phyloP scores from a whole-genome alignment of 2,329 filamentous ascomycete genomes.

The Chaetomium sp. region DNA sequence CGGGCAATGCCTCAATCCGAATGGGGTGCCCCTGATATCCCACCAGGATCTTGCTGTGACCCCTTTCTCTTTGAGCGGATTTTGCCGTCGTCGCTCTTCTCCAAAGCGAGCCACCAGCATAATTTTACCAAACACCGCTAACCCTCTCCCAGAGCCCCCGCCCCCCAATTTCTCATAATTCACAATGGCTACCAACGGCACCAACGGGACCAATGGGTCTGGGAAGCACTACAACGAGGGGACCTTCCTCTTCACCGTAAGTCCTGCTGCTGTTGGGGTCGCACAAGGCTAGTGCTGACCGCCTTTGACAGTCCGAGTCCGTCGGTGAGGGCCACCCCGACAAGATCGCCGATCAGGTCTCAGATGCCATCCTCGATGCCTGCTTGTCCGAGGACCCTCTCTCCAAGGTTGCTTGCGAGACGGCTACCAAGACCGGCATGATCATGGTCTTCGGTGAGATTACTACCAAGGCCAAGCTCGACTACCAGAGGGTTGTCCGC shows the following conservation, averaged over 20 bases:
- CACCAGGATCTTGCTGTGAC: not conserved
- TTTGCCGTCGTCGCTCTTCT: not conserved
- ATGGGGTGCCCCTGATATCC: not conserved
- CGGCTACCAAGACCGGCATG: constrained; percentile 99
- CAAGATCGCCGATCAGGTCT: constrained; percentile 98
- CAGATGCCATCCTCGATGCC: constrained; percentile 97
- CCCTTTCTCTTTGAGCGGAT: not conserved
- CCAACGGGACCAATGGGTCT: constrained; percentile 50
- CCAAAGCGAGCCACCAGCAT: not conserved
- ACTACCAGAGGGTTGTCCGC: constrained; percentile 98
- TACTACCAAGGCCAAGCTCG: constrained; percentile 90
- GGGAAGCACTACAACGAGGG: constrained; percentile 60
- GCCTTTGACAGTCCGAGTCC: constrained; percentile 67
- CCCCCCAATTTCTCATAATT: constrained; percentile 27
- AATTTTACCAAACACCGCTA: constrained; percentile 19
- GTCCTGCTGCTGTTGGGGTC: constrained; percentile 30
- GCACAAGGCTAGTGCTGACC: constrained; percentile 27
- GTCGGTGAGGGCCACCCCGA: constrained; percentile 91
- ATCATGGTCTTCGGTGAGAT: constrained; percentile 99
- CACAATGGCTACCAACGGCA: constrained; percentile 60
- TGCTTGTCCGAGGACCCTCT: constrained; percentile 92
- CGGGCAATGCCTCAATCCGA: not conserved
- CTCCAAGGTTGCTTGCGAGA: constrained; percentile 99
- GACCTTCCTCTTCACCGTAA: constrained; percentile 82
- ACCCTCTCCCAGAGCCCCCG: constrained; percentile 15